Evolutionary conservation across 2,329 filamentous ascomycete species (phyloP), one percentile per base, ranked within the genome.

Genomic region (Anthostomella pinea): DNA sequence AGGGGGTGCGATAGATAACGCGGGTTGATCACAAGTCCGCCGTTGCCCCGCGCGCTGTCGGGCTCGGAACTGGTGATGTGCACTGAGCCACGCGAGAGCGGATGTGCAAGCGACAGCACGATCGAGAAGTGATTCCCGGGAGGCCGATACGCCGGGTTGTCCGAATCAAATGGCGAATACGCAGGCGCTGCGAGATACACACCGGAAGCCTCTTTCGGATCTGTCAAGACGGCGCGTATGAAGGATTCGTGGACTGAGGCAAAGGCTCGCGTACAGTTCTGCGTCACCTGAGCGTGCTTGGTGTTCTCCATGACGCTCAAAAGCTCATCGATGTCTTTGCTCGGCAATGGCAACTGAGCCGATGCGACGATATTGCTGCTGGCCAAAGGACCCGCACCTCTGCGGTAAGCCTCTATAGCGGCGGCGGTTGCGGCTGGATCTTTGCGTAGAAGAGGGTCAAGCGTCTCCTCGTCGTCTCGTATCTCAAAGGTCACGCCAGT

Each of bases 401-500:
- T 45, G 41, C 10, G 39, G 24, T 56, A 54, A 6, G 43, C 43
- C 10, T 52, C 41, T 46, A 52, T 49, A 9, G 53, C 52, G 4
- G 39, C 43, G 3, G 31, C 44, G 2, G 52, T n/a, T 3, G 46
- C 43, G 2, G 29, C 35, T 2, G 45, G 35, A 5, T 56, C 45
- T 23, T 48, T 41, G 5, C 46, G 45, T n/a, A 41, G 34, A 13
- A 53, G 20, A 2, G 34, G 33, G 15, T 57, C 54, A 13, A 48
- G 38, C 3, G 56, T 58, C n/a, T n/a, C 39, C 10, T 34, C 28
- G 7, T 39, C 43, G 5, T 49, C 49, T 3, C 33, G 30, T 1
- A 48, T 50, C 25, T 60, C 51, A 23, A 49, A 56, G 17, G 43
- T 52, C 6, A 54, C 14, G 4, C 42, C 39, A 9, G 25, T 51